Base-by-base conservation (phyloP, 2,329 filamentous ascomycete genomes). In the Sporothrix phasma region DNA sequence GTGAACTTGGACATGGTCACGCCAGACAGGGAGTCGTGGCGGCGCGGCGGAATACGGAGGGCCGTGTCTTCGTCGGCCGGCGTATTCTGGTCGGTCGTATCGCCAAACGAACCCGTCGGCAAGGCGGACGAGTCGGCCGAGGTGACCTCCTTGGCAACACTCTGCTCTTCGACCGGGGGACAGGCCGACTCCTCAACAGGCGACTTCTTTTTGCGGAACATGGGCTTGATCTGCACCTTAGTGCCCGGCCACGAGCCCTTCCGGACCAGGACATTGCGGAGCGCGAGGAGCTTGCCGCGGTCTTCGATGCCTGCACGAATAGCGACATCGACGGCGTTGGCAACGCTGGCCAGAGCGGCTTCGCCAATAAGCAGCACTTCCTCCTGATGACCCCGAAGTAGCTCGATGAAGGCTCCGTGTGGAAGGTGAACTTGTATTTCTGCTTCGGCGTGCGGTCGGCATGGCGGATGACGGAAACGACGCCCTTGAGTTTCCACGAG, bases 341-440 rank as follows among this genome's bases (percentile, higher is more conserved):
- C 86, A 5, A 99, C 94, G 73, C 91, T 96, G 39, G 88, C 85
- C 51, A 99, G 77, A 0, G 94, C 94, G 45, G 91, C 87, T 73
- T 96, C 92, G 8, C 93, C 93, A 68, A 96, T 94, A 24, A 99
- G 83, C 1, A 99, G 81, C 1, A 99, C 94, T 73, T 99, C 94
- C 75, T 97, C 93, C 71, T 96, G 90, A 71, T 99, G 93, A 0
- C 94, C 94, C 73, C 93, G 96, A 47, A 99, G 83, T 3, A 99
- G 81, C 68, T 96, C 90, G 67, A 99, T 92, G 72, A 99, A 99
- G 94, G 94, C 67, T 92, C 90, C 0, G 92, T 96, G 72, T 99
- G 94, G 71, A 99, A 97, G 0, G 94, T 99, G 71, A 97, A 99
- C 74, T 99, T 99, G 81, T 97, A 97, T 74, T 99, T 99, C 72